Evolutionary conservation across 345 rosid species (phyloP), one percentile per base, ranked within the genome.

Genomic region (Citrus reticulata): DNA sequence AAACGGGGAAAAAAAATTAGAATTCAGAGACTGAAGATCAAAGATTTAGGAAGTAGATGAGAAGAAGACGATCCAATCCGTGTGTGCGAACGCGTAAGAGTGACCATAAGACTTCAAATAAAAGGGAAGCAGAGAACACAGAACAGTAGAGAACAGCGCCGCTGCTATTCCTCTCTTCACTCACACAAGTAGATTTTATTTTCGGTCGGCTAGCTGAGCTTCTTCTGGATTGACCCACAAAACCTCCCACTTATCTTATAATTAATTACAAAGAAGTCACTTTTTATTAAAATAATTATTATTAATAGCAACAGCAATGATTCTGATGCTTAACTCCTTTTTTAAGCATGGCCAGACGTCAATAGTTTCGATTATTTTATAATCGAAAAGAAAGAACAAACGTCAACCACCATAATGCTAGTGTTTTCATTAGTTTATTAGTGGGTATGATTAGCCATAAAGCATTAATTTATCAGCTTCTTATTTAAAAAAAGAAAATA

Each of bases 21-120:
- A 16, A 46, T 6, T n/a, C 30, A 42, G 13, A 65, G 13, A 13
- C 42, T 6, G 24, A 17, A 19, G 37, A 65, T 39, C 34, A 4
- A 9, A 40, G 72, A 68, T 9, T 9, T 1, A 40, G 5, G 10
- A 6, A 6, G 32, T 24, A 39, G 34, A 16, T 27, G 10, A 13
- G 42, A 32, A 19, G 62, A 22, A 32, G 64, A 11, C 35, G 49
- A 70, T 70, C 66, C 0, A 61, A 27, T 39, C 63, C 5, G 9
- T 69, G 74, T 78, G 67, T 19, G 77, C 75, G 75, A 75, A 74
- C 83, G 89, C 87, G 86, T 84, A 81, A 81, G 83, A 77, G 80
- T 69, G 81, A 85, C 84, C 69, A 34, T 65, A 30, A 72, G 73
- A 39, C 75, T 63, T 79, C 62, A 71, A 83, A 74, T 64, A 72